Evolutionary conservation across 192 early-diverging fungal genomes (phyloP).

Genomic region (Phycomyces nitens): DNA sequence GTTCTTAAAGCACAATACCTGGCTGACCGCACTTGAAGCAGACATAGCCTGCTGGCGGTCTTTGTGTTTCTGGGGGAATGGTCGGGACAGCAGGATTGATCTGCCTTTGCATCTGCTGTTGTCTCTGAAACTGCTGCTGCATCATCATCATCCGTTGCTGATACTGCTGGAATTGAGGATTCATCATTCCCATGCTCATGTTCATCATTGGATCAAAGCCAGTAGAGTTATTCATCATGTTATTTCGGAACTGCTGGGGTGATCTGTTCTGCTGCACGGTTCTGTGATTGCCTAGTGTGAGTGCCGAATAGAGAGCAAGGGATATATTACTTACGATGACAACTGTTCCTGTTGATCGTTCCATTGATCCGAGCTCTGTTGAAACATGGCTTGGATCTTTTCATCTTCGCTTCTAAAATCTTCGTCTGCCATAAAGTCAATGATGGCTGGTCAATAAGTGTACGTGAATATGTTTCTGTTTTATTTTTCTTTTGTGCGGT

Average conservation of each 20-base stretch:
- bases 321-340: constrained; percentile 4
- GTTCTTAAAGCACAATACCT: constrained; percentile 11
- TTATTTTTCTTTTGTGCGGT: not conserved
- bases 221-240: not conserved
- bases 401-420: constrained; percentile 63
- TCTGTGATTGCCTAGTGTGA: not conserved
- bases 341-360: constrained; percentile 18
- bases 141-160: constrained; percentile 20
- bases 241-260: constrained; percentile 8
- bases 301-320: not conserved
- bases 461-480: not conserved
- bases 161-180: constrained; percentile 27
- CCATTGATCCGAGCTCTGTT: constrained; percentile 75
- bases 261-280: constrained; percentile 3
- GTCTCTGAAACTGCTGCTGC: constrained; percentile 22
- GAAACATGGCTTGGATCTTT: constrained; percentile 72
- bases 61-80: constrained; percentile 62
- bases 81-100: constrained; percentile 16
- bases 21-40: constrained; percentile 34
- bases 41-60: constrained; percentile 46
- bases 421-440: constrained; percentile 22
- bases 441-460: not conserved
- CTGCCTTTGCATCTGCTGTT: constrained; percentile 30
- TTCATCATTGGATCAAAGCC: constrained; percentile 22
- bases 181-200: constrained; percentile 23